Base-by-base conservation (phyloP, 73 alveolate genomes). In the Blepharisma stoltei region DNA sequence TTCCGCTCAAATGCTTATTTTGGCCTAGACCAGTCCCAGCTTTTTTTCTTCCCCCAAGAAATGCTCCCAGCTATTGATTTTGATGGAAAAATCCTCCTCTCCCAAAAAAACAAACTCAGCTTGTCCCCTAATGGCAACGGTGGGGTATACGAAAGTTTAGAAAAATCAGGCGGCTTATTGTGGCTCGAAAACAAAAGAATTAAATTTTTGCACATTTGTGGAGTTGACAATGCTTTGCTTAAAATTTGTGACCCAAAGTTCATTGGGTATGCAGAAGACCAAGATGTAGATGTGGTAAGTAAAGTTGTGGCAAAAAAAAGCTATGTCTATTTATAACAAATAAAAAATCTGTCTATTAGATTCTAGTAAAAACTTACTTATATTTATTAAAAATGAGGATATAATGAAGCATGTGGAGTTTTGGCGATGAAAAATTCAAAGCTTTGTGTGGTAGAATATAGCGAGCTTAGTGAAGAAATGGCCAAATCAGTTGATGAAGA, bases 61-160 rank as follows among this genome's bases (percentile, higher is more conserved):
- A 78, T 84, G 71, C 89, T 91, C 7, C 97, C 97, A 4, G 85
- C 90, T 11, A 27, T 91, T 5, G 54, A 78, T 18, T 47, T 66
- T 23, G 88, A 91, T 18, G 97, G 97, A 23, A 88, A 91, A 71
- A 79, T 91, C 8, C 50, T 89, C 49, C 20, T 89, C 71, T 88
- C 86, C 41, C 78, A 78, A 23, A 76, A 78, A 32, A 60, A 37
- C 21, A 76, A 84, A 55, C 44, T 90, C 7, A 67, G 84, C 25
- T 44, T 78, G 60, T 23, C 85, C 32, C 92, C 93, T 25, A 81
- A 91, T 81, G 97, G 97, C 27, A 91, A 91, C 55, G 97, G 97
- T 23, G 97, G 92, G 7, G 81, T 91, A 6, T 89, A 80, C 78
- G 95, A 85, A 44, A 85, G 94, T 18, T 54, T 91, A 14, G 55